phyloP scores from a whole-genome alignment of 352 stramenopile genomes.

The Phytophthora vignae region DNA sequence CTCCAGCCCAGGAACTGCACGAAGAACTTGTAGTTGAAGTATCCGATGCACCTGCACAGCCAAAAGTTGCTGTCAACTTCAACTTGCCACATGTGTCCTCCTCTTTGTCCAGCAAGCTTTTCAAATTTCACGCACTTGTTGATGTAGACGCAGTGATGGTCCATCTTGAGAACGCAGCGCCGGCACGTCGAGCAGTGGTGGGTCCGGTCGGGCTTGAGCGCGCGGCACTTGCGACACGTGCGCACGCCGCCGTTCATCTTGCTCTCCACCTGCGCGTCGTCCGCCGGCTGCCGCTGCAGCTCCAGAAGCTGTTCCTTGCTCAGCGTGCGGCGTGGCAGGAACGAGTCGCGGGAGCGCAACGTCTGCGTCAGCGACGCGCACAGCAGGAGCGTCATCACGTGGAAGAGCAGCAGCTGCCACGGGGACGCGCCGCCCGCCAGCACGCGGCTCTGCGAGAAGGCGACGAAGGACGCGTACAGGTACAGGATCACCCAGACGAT shows the following conservation, averaged over 20 bases:
- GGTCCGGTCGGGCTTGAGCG: slow-evolving; percentile 78
- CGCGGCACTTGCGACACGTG: slow-evolving; percentile 80
- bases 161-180: slow-evolving; percentile 89
- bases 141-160: slow-evolving; percentile 91
- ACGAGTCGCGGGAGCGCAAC: slow-evolving; percentile 65
- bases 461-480: slow-evolving; percentile 70
- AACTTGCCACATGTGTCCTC: slow-evolving; percentile 2
- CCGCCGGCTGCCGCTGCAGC: slow-evolving; percentile 10
- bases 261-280: slow-evolving; percentile 50
- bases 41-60: slow-evolving; percentile 76
- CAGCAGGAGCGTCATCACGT: slow-evolving; percentile 63
- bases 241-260: slow-evolving; percentile 78
- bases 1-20: slow-evolving; percentile 87
- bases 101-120: not conserved
- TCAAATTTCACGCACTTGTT: slow-evolving; percentile 75
- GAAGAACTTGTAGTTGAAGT: slow-evolving; percentile 93
- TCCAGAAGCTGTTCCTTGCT: slow-evolving; percentile 16
- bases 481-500: slow-evolving; percentile 64
- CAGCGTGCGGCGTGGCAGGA: slow-evolving; percentile 45
- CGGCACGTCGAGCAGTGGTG: slow-evolving; percentile 86
- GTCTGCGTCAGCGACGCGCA: slow-evolving; percentile 66
- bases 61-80: slow-evolving; percentile 15
- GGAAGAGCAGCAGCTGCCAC: slow-evolving; percentile 60
- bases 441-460: slow-evolving; percentile 64
- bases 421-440: slow-evolving; percentile 31